Conservation (phyloP, 2,329 filamentous ascomycete species). For the Mollisiaceae sp. region DNA sequence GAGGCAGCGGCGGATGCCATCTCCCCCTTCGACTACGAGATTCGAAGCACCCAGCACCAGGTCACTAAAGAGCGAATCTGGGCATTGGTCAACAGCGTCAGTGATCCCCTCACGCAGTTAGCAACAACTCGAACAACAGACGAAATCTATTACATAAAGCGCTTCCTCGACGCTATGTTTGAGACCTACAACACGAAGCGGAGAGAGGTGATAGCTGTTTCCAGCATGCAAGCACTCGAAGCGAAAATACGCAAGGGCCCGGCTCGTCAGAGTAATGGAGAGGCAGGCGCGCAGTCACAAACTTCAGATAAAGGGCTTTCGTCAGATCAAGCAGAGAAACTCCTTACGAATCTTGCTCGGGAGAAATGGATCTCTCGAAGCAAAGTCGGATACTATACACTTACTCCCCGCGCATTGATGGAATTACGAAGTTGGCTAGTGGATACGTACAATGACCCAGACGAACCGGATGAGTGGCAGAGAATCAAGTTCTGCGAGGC, state of each 20-base stretch:
- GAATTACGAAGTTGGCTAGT: slow-evolving; percentile 84
- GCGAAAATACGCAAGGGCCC: slow-evolving; percentile 68
- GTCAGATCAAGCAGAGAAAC: slow-evolving; percentile 75
- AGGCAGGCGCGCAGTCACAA: slow-evolving; percentile 41
- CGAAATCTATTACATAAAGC: slow-evolving; percentile 88
- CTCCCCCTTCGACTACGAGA: slow-evolving; percentile 84
- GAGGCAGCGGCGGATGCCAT: slow-evolving; percentile 72
- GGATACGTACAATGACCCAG: slow-evolving; percentile 86
- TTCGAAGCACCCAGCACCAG: slow-evolving; percentile 77
- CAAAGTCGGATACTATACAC: slow-evolving; percentile 72
- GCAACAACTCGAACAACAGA: slow-evolving; percentile 81
- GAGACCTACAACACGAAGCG: slow-evolving; percentile 80
- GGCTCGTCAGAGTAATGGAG: slow-evolving; percentile 37
- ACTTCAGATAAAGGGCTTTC: slow-evolving; percentile 64
- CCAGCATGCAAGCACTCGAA: slow-evolving; percentile 74
- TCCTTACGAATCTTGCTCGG: slow-evolving; percentile 71
- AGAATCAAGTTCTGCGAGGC: slow-evolving; percentile 87
- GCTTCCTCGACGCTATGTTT: slow-evolving; percentile 90
- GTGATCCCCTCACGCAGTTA: slow-evolving; percentile 83
- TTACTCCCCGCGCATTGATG: slow-evolving; percentile 79
- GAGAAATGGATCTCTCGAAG: slow-evolving; percentile 89
- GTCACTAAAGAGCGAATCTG: slow-evolving; percentile 69
- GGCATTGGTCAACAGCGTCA: slow-evolving; percentile 86
- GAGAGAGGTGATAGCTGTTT: slow-evolving; percentile 85
- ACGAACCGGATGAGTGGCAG: slow-evolving; percentile 64